Evolutionary conservation across 805 yeast species (phyloP).

Genomic region (Isabelozyma rhagii): DNA sequence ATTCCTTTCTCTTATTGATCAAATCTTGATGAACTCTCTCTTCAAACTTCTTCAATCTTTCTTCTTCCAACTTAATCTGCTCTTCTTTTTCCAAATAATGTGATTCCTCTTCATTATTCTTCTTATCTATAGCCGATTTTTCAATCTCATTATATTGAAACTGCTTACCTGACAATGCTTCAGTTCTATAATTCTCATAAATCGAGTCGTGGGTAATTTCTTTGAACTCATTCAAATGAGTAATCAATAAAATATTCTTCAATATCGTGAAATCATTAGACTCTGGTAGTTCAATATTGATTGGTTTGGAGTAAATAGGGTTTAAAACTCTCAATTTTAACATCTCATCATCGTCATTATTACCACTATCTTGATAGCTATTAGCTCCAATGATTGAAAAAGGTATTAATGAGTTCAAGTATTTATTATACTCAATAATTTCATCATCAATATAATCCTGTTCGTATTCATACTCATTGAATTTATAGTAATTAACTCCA

Average conservation of each 20-base stretch:
- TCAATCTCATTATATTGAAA: slow-evolving; percentile 29
- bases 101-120: slow-evolving; percentile 14
- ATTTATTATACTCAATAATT: slow-evolving; percentile 62
- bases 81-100: slow-evolving; percentile 68
- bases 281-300: slow-evolving; percentile 68
- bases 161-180: slow-evolving; percentile 67
- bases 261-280: slow-evolving; percentile 77
- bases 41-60: slow-evolving; percentile 80
- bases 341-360: slow-evolving; percentile 24
- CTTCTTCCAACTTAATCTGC: slow-evolving; percentile 86
- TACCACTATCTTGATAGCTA: slow-evolving; percentile 43
- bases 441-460: slow-evolving; percentile 55
- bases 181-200: slow-evolving; percentile 88
- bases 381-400: slow-evolving; percentile 71
- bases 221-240: slow-evolving; percentile 84
- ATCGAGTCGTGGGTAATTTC: slow-evolving; percentile 83
- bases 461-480: slow-evolving; percentile 59
- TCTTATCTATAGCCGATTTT: neutral
- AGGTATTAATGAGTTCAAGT: slow-evolving; percentile 61
- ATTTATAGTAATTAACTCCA: slow-evolving; percentile 69
- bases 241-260: slow-evolving; percentile 74
- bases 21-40: slow-evolving; percentile 87
- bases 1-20: slow-evolving; percentile 74
- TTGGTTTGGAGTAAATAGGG: slow-evolving; percentile 47
- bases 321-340: slow-evolving; percentile 53